phyloP scores from a whole-genome alignment of 768 basidiomycete species.

The Lactarius pseudohatsudake region DNA sequence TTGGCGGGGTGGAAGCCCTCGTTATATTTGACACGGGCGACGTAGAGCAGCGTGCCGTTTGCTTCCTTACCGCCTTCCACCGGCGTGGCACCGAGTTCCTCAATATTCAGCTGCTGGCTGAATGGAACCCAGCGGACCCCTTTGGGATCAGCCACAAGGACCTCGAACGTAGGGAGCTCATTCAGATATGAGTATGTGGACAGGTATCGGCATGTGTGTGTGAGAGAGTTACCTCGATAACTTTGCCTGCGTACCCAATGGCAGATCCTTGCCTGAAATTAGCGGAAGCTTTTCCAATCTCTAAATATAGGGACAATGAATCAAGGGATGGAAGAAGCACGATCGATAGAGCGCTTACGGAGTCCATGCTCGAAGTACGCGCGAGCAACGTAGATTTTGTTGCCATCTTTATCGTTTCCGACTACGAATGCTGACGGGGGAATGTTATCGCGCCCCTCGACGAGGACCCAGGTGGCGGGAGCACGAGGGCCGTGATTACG shows the following conservation, averaged over 20 bases:
- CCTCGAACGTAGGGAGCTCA: conserved; percentile 62
- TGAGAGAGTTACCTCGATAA: conserved; percentile 50
- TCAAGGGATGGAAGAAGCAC: conserved; percentile 16
- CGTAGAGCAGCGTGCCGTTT: conserved; percentile 58
- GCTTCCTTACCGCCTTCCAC: conserved; percentile 70
- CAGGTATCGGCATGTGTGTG: not conserved
- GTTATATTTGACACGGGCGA: conserved; percentile 57
- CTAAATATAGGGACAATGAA: conserved; percentile 37
- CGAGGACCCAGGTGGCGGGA: conserved; percentile 63
- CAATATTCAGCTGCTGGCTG: conserved; percentile 47
- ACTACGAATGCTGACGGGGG: conserved; percentile 53
- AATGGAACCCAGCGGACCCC: conserved; percentile 59
- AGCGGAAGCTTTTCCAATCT: conserved; percentile 63
- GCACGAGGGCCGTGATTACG: conserved; percentile 42
- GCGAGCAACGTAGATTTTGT: conserved; percentile 58
- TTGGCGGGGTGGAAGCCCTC: conserved; percentile 64
- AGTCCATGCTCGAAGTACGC: conserved; percentile 57
- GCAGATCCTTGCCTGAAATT: conserved; percentile 61
- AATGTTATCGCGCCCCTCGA: conserved; percentile 52
- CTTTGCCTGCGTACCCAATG: conserved; percentile 60
- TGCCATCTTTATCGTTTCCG: conserved; percentile 54
- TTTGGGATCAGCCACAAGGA: conserved; percentile 62
- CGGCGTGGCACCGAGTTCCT: conserved; percentile 46
- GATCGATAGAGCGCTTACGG: conserved; percentile 41
- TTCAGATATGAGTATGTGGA: conserved; percentile 11